phyloP scores from a whole-genome alignment of 2,329 filamentous ascomycete species.

The Aureobasidium sp. region DNA sequence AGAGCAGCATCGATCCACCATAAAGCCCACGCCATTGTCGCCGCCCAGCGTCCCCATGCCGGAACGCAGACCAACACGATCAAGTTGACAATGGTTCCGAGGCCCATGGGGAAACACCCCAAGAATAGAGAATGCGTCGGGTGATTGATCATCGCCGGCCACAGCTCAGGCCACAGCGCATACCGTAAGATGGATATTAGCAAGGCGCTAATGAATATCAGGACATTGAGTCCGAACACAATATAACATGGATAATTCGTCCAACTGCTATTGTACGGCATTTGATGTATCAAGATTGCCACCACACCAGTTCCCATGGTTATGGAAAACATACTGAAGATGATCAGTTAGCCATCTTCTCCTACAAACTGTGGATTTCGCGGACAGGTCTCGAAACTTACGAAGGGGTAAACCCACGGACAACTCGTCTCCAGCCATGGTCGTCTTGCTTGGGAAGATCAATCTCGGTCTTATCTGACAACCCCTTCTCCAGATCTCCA shows the following conservation, averaged over 20 bases:
- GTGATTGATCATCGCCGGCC: constrained; percentile 57
- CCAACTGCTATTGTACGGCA: constrained; percentile 53
- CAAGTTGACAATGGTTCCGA: constrained; percentile 24
- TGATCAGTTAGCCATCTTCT: background rate
- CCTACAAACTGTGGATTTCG: background rate
- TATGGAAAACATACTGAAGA: constrained; percentile 21
- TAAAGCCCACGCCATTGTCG: constrained; percentile 16
- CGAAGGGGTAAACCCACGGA: constrained; percentile 10
- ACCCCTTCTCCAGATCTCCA: constrained; percentile 2
- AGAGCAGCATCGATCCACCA: constrained; percentile 20
- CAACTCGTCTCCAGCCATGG: constrained; percentile 8
- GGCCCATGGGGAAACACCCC: constrained; percentile 30
- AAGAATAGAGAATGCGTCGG: constrained; percentile 61
- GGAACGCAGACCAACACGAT: constrained; percentile 22
- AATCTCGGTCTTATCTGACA: constrained; percentile 1
- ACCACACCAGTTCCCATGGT: constrained; percentile 60
- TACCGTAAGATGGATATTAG: constrained; percentile 53
- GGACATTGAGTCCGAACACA: constrained; percentile 53
- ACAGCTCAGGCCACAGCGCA: constrained; percentile 56
- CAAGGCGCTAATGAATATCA: constrained; percentile 48
- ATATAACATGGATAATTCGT: constrained; percentile 51
- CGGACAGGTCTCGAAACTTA: background rate
- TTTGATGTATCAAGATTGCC: constrained; percentile 51
- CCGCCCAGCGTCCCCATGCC: constrained; percentile 17
- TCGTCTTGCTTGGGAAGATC: constrained; percentile 6